Percentiles rank a stretch among this genome's conserved stretches.
Conservation (phyloP, 495 filamentous ascomycete species). For the Venustampulla echinocandica region DNA sequence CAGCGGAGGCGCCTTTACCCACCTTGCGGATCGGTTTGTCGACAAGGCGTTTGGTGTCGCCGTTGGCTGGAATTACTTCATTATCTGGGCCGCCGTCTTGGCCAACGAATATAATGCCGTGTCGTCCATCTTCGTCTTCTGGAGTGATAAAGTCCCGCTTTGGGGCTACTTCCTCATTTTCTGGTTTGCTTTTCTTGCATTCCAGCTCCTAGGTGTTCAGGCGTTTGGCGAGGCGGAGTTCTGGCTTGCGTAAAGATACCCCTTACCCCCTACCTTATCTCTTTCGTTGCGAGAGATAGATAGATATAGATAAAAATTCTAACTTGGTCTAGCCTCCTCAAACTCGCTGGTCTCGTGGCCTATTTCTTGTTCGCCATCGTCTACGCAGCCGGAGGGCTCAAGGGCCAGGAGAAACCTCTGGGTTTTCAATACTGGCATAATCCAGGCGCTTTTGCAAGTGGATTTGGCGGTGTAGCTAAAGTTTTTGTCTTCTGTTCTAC, state of each 20-base stretch:
- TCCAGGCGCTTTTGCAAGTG: slow-evolving; percentile 58
- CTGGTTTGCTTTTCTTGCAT: slow-evolving; percentile 53
- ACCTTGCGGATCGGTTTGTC: slow-evolving; percentile 61
- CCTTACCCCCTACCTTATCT: too few species aligned
- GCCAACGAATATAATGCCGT: slow-evolving; percentile 13
- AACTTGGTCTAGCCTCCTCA: slow-evolving; percentile 54
- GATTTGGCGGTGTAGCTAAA: slow-evolving; percentile 40
- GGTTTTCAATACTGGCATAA: slow-evolving; percentile 60
- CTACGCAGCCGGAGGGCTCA: slow-evolving; percentile 26
- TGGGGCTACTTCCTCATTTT: slow-evolving; percentile 62
- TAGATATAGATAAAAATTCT: background rate
- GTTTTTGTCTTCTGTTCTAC: slow-evolving; percentile 69
- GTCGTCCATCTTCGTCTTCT: slow-evolving; percentile 38
- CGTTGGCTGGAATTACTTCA: slow-evolving; percentile 57
- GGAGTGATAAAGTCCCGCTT: slow-evolving; percentile 44
- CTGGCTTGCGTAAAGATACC: slow-evolving; percentile 18
- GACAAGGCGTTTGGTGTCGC: slow-evolving; percentile 68
- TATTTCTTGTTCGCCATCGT: slow-evolving; percentile 20
- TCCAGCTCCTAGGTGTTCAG: slow-evolving; percentile 57
- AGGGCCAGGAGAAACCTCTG: slow-evolving; percentile 24
- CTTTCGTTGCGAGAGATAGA: too few species aligned
- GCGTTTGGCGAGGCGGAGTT: slow-evolving; percentile 66
- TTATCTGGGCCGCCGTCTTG: slow-evolving; percentile 3
- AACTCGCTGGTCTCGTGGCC: slow-evolving; percentile 61
- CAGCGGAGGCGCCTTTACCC: slow-evolving; percentile 60